Conservation (phyloP, 768 basidiomycete genomes). For the Polyporus arcularius region DNA sequence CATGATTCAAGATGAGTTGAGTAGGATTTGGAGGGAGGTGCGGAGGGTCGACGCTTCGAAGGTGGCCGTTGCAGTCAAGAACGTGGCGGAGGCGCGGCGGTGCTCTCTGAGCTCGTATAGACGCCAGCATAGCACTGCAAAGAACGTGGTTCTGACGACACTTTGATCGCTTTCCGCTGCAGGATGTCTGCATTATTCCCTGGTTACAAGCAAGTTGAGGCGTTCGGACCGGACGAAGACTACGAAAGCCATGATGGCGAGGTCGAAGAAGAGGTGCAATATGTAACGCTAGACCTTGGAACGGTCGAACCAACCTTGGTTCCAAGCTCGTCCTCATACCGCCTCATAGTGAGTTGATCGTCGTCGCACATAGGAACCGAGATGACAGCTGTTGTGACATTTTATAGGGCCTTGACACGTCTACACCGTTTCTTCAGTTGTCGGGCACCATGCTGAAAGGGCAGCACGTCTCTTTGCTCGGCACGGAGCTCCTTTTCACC, state of each 20-base stretch:
- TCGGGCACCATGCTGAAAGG: constrained; percentile 77
- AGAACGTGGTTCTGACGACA: neutral
- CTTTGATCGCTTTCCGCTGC: neutral
- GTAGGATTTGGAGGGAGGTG: constrained; percentile 17
- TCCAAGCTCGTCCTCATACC: constrained; percentile 67
- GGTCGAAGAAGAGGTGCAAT: constrained; percentile 55
- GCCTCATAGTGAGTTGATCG: constrained; percentile 63
- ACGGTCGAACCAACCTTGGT: constrained; percentile 71
- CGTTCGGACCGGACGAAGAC: constrained; percentile 67
- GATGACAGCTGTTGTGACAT: neutral
- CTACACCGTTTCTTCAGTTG: constrained; percentile 75
- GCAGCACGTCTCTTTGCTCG: constrained; percentile 63
- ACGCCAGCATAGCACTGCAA: neutral
- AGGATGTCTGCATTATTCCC: constrained; percentile 40
- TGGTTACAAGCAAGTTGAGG: constrained; percentile 67
- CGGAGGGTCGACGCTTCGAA: neutral
- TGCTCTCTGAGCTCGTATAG: constrained; percentile 3
- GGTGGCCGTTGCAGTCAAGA: constrained; percentile 18
- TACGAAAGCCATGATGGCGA: constrained; percentile 50
- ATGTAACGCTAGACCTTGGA: constrained; percentile 77
- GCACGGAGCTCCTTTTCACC: constrained; percentile 75
- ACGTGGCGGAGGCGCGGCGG: constrained; percentile 6
- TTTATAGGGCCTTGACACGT: constrained; percentile 67
- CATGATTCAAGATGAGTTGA: constrained; percentile 49
- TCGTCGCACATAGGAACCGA: neutral